Base-by-base conservation (phyloP, 768 basidiomycete genomes). In the Leccinellum albellum region DNA sequence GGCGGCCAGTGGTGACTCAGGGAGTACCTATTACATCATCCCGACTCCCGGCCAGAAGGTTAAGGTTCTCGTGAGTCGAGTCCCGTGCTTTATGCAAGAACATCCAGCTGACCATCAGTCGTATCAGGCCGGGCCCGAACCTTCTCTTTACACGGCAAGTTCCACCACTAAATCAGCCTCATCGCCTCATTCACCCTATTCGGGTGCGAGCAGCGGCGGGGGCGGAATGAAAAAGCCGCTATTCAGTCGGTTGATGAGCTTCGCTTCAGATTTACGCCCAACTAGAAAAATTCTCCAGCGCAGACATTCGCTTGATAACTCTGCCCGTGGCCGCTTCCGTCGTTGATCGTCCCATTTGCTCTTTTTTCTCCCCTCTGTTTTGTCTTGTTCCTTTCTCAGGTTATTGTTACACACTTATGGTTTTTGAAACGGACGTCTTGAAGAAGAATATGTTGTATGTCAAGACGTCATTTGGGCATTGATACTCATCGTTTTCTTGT, bases 21-120 rank as follows among this genome's bases (percentile, higher is more conserved):
- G 81, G 21, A 82, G 86, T 66, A 89, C 88, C 3, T 90, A 89
- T 75, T 89, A 88, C 66, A 82, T 89, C 61, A 78, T 88, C 40
- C 87, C 87, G 4, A 77, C 80, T 12, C 80, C 82, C 12, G 85
- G 86, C n/a, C 86, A 88, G 66, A 90, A 89, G 64, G 81, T 88
- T 55, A 87, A 85, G 68, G 79, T 88, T 59, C 78, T 89, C 64
- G 88, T 89, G 73, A 78, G 88, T 80, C 28, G 1, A n/a, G n/a
- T 6, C 13, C 5, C 51, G 40, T 55, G 62, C 54, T 57, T 61
- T 12, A 51, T 55, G 48, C 50, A 53, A 50, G 59, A 53, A 52
- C 61, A 59, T 59, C 61, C 62, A 6, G 14, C 63, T 61, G 57
- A 78, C 76, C 56, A 67, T 52, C 74, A n/a, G 15, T 4, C 47